Evolutionary conservation across 495 filamentous ascomycete species (phyloP).

Genomic region (Penicillium daleae): DNA sequence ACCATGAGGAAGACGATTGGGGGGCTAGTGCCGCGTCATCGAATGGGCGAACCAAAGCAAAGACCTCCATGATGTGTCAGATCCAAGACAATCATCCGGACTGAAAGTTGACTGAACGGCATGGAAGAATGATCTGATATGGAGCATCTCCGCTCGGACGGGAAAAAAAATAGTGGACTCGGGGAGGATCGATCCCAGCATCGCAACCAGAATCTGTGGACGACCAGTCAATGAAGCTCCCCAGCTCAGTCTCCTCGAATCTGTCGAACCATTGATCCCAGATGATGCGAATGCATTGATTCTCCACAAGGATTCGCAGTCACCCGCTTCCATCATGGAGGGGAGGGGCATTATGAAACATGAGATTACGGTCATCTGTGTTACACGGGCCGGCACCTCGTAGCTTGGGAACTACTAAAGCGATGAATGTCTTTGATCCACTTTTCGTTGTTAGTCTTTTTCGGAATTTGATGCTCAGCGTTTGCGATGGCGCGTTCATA

Average conservation of each 20-base stretch:
- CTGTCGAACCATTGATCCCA: neutral
- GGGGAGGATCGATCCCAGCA: neutral
- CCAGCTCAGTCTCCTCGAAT: neutral
- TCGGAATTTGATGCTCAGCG: conserved; percentile 21
- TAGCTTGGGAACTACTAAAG: conserved; percentile 30
- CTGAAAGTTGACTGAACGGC: neutral
- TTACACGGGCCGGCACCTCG: conserved; percentile 31
- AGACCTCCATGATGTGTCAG: conserved; percentile 20
- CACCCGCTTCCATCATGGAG: neutral
- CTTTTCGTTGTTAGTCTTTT: conserved; percentile 32
- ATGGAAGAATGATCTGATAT: conserved; percentile 27
- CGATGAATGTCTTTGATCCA: conserved; percentile 34
- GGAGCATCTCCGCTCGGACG: conserved; percentile 11
- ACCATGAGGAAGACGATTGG: neutral
- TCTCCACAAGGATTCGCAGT: conserved; percentile 7
- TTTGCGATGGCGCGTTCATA: conserved; percentile 15
- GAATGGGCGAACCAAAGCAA: neutral
- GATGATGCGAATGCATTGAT: neutral
- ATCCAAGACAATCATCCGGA: conserved; percentile 15
- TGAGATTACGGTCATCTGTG: conserved; percentile 38
- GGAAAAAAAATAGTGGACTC: neutral
- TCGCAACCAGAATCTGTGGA: neutral
- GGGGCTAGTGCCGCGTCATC: conserved; percentile 12
- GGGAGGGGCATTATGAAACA: conserved; percentile 16
- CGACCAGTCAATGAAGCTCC: neutral